phyloP scores from a whole-genome alignment of 2,329 filamentous ascomycete genomes.

The Calonectria honghensis region DNA sequence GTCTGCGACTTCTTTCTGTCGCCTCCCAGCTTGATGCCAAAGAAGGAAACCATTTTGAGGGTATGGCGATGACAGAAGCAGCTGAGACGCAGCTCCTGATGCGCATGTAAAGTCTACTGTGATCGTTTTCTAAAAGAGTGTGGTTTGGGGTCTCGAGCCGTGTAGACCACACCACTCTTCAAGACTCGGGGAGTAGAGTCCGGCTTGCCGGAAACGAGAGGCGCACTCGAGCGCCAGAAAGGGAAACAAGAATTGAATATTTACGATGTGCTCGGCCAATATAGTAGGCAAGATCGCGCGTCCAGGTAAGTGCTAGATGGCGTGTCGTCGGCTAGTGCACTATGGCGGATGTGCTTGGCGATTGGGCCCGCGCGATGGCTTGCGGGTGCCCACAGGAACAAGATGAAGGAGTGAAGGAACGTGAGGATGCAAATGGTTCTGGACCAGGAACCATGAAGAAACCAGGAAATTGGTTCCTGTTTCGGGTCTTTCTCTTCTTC shows the following conservation, averaged over 20 bases:
- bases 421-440: constrained; percentile 4
- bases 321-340: constrained; percentile 12
- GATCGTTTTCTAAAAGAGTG: background rate
- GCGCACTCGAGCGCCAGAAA: constrained; percentile 16
- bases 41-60: constrained; percentile 74
- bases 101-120: constrained; percentile 31
- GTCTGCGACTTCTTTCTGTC: constrained; percentile 71
- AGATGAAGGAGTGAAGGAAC: constrained; percentile 28
- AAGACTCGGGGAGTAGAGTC: constrained; percentile 1
- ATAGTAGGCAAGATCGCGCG: constrained; percentile 19
- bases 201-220: constrained; percentile 14
- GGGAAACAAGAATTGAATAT: constrained; percentile 9
- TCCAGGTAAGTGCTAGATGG: constrained; percentile 19
- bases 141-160: background rate
- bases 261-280: constrained; percentile 1
- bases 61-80: constrained; percentile 16
- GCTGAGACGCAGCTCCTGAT: constrained; percentile 5
- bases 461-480: background rate
- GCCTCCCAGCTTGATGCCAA: constrained; percentile 73
- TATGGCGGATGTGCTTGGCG: constrained; percentile 40
- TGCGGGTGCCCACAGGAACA: constrained; percentile 14
- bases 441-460: constrained; percentile 19
- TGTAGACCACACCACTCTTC: constrained; percentile 22
- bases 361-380: constrained; percentile 23
- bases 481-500: background rate